Conservation (phyloP, 2,329 filamentous ascomycete species). For the Aureobasidium zeae region DNA sequence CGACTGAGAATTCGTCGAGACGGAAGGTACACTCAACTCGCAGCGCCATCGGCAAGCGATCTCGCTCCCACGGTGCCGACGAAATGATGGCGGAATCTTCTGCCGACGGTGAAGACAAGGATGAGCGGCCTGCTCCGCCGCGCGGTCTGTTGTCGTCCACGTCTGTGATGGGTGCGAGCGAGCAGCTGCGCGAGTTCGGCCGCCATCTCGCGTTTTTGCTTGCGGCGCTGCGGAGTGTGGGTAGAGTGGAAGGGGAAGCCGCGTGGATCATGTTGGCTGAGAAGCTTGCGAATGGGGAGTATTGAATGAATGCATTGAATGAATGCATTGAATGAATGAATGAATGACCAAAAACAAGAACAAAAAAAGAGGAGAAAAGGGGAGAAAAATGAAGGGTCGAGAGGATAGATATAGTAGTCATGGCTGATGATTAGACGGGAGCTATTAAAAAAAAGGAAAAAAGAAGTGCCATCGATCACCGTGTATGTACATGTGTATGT, state of each 20-base stretch:
- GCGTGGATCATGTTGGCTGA: slow-evolving; percentile 78
- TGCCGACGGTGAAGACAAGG: slow-evolving; percentile 13
- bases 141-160: slow-evolving; percentile 38
- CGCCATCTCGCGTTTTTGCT: slow-evolving; percentile 59
- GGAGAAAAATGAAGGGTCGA: no score
- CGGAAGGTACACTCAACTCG: neutral
- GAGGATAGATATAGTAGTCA: no score
- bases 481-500: no score
- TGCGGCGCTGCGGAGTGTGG: slow-evolving; percentile 63
- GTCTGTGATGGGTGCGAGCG: slow-evolving; percentile 14
- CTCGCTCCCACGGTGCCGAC: no score
- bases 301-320: no score
- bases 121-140: slow-evolving; percentile 19
- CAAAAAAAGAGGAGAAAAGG: no score
- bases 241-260: slow-evolving; percentile 60
- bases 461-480: no score
- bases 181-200: slow-evolving; percentile 45
- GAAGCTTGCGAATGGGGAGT: slow-evolving; percentile 54
- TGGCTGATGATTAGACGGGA: no score
- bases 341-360: no score
- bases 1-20: neutral
- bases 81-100: slow-evolving; percentile 28
- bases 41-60: slow-evolving; percentile 14
- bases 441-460: no score
- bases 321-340: no score